Conservation (phyloP, 805 yeast genomes). For the baker's yeast (Saccharomyces cerevisiae) region DNA sequence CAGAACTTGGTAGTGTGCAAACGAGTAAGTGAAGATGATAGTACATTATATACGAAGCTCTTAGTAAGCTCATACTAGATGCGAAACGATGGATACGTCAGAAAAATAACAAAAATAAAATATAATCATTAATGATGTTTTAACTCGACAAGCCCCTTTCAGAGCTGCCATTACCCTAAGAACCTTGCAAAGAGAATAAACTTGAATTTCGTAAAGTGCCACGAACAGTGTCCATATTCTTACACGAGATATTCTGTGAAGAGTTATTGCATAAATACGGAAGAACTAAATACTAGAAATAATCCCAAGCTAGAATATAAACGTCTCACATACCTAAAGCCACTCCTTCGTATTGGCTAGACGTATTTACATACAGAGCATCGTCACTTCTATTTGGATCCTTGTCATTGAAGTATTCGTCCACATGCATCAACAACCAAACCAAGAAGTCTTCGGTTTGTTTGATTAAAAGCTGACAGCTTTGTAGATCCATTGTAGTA, state of each 20-base stretch:
- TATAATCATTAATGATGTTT: too few species aligned
- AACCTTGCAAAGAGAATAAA: background rate
- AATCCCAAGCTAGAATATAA: background rate
- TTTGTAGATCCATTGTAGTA: slow-evolving; percentile 73
- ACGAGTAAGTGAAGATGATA: too few species aligned
- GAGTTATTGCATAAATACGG: background rate
- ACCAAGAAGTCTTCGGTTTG: slow-evolving; percentile 22
- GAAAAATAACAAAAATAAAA: too few species aligned
- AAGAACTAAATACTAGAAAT: background rate
- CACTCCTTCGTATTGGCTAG: slow-evolving; percentile 31
- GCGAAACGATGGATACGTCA: too few species aligned
- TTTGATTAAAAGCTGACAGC: slow-evolving; percentile 30
- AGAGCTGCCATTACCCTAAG: background rate
- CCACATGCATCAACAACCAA: slow-evolving; percentile 20
- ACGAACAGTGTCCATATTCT: too few species aligned
- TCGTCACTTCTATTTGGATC: slow-evolving; percentile 5
- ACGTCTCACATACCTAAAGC: slow-evolving; percentile 24
- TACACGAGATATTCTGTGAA: background rate
- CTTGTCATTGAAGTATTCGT: slow-evolving; percentile 10
- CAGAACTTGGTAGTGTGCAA: too few species aligned
- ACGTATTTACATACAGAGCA: slow-evolving; percentile 24
- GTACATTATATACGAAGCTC: too few species aligned
- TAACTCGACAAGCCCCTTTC: too few species aligned
- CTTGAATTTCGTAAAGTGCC: too few species aligned
- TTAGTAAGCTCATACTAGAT: too few species aligned